phyloP scores from a whole-genome alignment of 2,329 filamentous ascomycete genomes.

The Beauveria caledonica region DNA sequence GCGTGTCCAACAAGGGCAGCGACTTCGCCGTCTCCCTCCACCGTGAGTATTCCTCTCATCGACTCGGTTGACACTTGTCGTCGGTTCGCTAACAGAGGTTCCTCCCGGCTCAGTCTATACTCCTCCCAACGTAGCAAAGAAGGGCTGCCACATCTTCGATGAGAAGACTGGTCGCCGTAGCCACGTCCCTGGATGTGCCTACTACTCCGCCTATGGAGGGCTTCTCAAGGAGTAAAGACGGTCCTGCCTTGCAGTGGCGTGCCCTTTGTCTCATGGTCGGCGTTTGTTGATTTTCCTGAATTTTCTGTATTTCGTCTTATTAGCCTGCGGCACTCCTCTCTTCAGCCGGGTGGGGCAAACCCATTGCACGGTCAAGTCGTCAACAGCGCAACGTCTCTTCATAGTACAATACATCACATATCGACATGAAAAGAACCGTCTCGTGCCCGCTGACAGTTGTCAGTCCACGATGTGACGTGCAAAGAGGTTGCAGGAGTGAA shows the following conservation, averaged over 20 bases:
- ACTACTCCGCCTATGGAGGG: slow-evolving; percentile 58
- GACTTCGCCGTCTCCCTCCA: slow-evolving; percentile 81
- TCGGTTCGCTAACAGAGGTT: slow-evolving; percentile 21
- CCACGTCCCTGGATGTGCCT: slow-evolving; percentile 62
- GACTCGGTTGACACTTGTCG: slow-evolving; percentile 22
- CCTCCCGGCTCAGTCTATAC: slow-evolving; percentile 55
- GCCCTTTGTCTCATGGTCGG: slow-evolving; percentile 7
- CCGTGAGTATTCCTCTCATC: slow-evolving; percentile 34
- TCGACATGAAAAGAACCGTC: slow-evolving; percentile 17
- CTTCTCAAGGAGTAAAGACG: slow-evolving; percentile 31
- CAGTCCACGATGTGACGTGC: slow-evolving; percentile 8
- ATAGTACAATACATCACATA: slow-evolving; percentile 13
- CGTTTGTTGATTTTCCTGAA: slow-evolving; percentile 11
- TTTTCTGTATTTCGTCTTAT: slow-evolving; percentile 10
- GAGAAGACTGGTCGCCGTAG: slow-evolving; percentile 64
- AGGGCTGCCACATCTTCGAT: slow-evolving; percentile 77
- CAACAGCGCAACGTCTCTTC: slow-evolving; percentile 1
- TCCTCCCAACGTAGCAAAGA: slow-evolving; percentile 77
- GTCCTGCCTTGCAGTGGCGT: slow-evolving; percentile 4
- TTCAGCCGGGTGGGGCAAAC: slow-evolving; percentile 4
- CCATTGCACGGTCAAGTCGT: background rate
- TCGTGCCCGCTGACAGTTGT: slow-evolving; percentile 7
- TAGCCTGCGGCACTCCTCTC: background rate
- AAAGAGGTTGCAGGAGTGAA: slow-evolving; percentile 16
- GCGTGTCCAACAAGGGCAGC: slow-evolving; percentile 66